These are phyloP conservation scores for Meyerozyma guilliermondii DNA, from an alignment of 1,139 yeast genomes.

Conservation along the genomic window DNA sequence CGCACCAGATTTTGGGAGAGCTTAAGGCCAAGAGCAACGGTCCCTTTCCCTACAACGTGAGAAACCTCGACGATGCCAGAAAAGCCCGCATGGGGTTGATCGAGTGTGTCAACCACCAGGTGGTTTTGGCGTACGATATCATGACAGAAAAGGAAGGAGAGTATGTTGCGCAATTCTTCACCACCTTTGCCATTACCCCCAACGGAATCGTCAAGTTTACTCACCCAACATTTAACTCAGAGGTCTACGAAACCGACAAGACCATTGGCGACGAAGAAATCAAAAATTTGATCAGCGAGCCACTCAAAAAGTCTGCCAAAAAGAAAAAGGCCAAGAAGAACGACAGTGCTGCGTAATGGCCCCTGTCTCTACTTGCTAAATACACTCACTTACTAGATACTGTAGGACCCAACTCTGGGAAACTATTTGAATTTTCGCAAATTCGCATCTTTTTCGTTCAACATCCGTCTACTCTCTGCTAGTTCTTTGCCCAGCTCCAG, in stretches of 20 bases:
- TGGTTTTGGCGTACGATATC: slow-evolving; percentile 66
- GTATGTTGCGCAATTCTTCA: slow-evolving; percentile 66
- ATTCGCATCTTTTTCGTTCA: background rate
- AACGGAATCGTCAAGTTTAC: slow-evolving; percentile 68
- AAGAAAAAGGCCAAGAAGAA: slow-evolving; percentile 40
- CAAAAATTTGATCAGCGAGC: slow-evolving; percentile 46
- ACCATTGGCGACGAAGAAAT: slow-evolving; percentile 50
- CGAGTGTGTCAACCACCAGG: slow-evolving; percentile 68
- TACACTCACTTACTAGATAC: background rate
- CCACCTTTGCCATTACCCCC: slow-evolving; percentile 73
- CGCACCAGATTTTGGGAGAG: slow-evolving; percentile 64
- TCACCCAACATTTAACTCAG: slow-evolving; percentile 49
- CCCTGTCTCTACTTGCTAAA: background rate
- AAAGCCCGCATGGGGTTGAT: slow-evolving; percentile 73
- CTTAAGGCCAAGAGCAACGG: slow-evolving; percentile 56
- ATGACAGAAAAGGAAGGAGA: slow-evolving; percentile 67
- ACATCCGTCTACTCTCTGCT: background rate
- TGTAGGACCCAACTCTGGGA: background rate
- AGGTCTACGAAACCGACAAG: slow-evolving; percentile 53
- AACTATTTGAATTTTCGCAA: background rate
- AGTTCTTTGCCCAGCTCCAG: background rate
- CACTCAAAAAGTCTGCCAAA: slow-evolving; percentile 49
- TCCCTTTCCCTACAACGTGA: slow-evolving; percentile 66
- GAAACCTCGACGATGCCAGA: slow-evolving; percentile 64
- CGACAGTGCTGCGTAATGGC: background rate